These are phyloP conservation scores for Beta lomatogona DNA, from an alignment of 179 eudicot genomes.

Conservation along the genomic window DNA sequence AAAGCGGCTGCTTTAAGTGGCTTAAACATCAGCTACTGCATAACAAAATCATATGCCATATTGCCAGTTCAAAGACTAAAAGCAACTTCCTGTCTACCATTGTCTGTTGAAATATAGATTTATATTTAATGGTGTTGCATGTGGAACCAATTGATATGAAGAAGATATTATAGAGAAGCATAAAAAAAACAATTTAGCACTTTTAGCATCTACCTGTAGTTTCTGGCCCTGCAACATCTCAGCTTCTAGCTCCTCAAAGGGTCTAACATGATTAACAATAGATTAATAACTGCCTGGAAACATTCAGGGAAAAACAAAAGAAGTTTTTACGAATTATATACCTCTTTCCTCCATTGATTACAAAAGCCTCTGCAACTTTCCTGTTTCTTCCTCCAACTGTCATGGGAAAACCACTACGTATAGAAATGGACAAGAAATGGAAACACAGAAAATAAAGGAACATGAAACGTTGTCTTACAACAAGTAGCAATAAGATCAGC, in stretches of 20 bases:
- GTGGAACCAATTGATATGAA: not conserved
- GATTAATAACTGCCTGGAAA: not conserved
- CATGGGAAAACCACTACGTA: constrained; percentile 17
- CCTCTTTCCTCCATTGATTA: constrained; percentile 81
- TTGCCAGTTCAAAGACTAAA: not conserved
- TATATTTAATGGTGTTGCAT: not conserved
- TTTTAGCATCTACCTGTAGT: constrained; percentile 61
- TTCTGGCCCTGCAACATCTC: constrained; percentile 97
- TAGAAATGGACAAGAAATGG: not conserved
- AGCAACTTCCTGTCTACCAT: not conserved
- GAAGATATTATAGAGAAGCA: not conserved
- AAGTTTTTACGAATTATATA: constrained; percentile 1
- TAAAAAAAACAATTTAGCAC: not conserved
- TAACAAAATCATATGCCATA: not conserved
- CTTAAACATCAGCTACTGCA: not conserved
- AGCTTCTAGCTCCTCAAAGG: constrained; percentile 89
- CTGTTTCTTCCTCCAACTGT: constrained; percentile 97
- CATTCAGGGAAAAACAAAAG: not conserved
- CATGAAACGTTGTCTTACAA: constrained; percentile 49
- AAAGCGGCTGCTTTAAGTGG: constrained; percentile 11
- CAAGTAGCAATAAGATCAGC: constrained; percentile 96
- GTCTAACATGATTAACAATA: constrained; percentile 37
- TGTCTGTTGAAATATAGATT: not conserved
- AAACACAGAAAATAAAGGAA: not conserved
- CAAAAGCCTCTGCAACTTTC: constrained; percentile 95